Conservation (phyloP, 306 rosid species). For the Acacia crassicarpa region DNA sequence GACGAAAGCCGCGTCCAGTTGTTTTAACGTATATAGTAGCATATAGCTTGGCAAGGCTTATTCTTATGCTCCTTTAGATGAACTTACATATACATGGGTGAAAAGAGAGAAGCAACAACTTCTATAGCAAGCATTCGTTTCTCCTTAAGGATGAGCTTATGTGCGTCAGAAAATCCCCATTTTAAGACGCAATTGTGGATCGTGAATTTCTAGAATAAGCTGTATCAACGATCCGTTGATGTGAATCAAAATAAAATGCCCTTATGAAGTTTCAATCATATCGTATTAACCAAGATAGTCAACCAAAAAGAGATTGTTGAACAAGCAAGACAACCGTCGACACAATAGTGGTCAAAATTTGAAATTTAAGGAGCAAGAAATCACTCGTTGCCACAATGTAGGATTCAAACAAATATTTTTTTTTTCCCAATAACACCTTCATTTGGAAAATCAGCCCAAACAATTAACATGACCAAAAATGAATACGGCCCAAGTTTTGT, state of each 20-base stretch:
- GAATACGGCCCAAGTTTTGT: too few species aligned
- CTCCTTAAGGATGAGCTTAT: background rate
- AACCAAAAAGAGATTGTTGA: background rate
- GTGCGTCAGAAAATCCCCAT: background rate
- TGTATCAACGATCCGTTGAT: background rate
- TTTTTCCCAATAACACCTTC: too few species aligned
- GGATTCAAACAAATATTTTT: too few species aligned
- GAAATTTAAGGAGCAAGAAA: background rate
- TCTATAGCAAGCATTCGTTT: background rate
- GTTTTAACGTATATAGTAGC: background rate
- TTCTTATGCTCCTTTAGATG: background rate
- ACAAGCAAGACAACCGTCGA: constrained; percentile 8
- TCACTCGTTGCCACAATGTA: too few species aligned
- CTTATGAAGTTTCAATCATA: background rate
- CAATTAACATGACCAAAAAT: too few species aligned
- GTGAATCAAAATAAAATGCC: background rate
- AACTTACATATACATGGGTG: background rate
- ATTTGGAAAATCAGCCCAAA: too few species aligned
- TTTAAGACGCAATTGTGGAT: background rate
- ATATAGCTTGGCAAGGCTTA: background rate
- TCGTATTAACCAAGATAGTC: background rate
- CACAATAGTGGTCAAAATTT: constrained; percentile 14
- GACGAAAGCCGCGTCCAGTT: too few species aligned
- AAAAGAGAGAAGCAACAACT: background rate
- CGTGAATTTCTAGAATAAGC: background rate